A percentile compares a stretch with the other conserved stretches of the same genome.
phyloP scores from a whole-genome alignment of 345 rosid species.

The Kandelia obovata region DNA sequence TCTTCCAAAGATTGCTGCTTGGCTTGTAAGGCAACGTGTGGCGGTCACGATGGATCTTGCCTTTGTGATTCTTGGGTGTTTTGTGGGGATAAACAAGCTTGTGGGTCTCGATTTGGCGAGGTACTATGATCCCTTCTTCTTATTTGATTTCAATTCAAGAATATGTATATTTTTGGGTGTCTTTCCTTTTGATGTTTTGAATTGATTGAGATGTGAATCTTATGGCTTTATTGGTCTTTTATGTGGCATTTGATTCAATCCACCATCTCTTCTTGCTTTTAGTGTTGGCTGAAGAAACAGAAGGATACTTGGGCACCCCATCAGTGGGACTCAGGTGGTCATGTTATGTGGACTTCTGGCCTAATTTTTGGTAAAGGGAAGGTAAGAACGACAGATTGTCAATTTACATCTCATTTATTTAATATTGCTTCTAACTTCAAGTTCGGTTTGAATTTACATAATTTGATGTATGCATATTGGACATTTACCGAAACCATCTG shows the following conservation, averaged over 20 bases:
- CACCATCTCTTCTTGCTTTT: background rate
- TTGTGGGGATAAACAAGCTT: conserved; percentile 36
- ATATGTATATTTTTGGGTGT: background rate
- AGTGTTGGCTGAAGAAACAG: conserved; percentile 44
- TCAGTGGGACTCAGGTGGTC: conserved; percentile 18
- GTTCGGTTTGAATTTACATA: background rate
- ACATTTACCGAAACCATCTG: background rate
- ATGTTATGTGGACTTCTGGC: conserved; percentile 38
- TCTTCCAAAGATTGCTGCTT: conserved; percentile 36
- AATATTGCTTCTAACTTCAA: background rate
- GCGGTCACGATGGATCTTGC: conserved; percentile 30
- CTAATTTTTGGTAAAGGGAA: conserved; percentile 31
- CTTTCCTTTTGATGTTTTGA: background rate
- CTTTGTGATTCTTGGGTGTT: conserved; percentile 49
- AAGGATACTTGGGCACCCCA: conserved; percentile 23
- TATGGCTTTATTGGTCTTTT: no score
- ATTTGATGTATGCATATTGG: background rate
- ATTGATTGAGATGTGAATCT: background rate
- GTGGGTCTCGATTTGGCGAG: conserved; percentile 46
- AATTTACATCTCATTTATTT: background rate
- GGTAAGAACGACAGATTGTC: conserved; percentile 8
- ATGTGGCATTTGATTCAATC: no score
- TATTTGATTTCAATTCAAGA: background rate
- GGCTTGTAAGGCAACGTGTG: conserved; percentile 43
- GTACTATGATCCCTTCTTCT: conserved; percentile 12